phyloP scores from a whole-genome alignment of 1,139 yeast genomes.

The Suhomyces kunorum region DNA sequence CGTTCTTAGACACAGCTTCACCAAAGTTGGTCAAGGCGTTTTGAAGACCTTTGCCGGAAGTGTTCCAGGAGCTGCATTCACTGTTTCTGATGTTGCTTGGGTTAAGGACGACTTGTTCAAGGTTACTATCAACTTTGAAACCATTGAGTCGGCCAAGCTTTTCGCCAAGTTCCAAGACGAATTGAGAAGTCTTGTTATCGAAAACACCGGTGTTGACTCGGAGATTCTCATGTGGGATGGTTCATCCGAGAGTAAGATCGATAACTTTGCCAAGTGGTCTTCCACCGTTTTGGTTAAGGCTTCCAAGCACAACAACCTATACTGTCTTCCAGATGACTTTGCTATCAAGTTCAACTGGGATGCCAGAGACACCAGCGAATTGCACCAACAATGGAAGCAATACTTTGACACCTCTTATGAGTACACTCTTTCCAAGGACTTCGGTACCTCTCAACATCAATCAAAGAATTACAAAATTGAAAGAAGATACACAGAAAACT shows the following conservation, averaged over 20 bases:
- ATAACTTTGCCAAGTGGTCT: slow-evolving; percentile 23
- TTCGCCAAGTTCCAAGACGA: slow-evolving; percentile 25
- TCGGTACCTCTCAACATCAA: slow-evolving; percentile 10
- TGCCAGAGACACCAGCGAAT: slow-evolving; percentile 16
- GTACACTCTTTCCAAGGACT: slow-evolving; percentile 17
- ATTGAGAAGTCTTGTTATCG: slow-evolving; percentile 19
- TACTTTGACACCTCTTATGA: slow-evolving; percentile 23
- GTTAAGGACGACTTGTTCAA: slow-evolving; percentile 30
- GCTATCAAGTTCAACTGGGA: slow-evolving; percentile 27
- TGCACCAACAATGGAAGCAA: slow-evolving; percentile 20
- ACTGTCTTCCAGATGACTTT: slow-evolving; percentile 35
- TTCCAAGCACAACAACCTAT: slow-evolving; percentile 25
- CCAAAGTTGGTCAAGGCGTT: slow-evolving; percentile 14
- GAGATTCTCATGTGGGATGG: slow-evolving; percentile 19
- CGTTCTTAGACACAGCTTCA: slow-evolving; percentile 13
- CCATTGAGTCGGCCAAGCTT: slow-evolving; percentile 17
- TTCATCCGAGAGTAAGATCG: slow-evolving; percentile 23
- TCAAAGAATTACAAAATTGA: slow-evolving; percentile 13
- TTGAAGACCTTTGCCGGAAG: slow-evolving; percentile 15
- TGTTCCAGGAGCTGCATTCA: slow-evolving; percentile 31
- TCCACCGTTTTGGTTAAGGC: slow-evolving; percentile 28
- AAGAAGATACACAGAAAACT: slow-evolving; percentile 11
- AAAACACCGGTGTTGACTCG: slow-evolving; percentile 16
- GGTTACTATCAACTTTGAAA: slow-evolving; percentile 26
- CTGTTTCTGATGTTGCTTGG: slow-evolving; percentile 29